Conservation (phyloP, 129 eudicot genomes). For the Escallonia herrerae region DNA sequence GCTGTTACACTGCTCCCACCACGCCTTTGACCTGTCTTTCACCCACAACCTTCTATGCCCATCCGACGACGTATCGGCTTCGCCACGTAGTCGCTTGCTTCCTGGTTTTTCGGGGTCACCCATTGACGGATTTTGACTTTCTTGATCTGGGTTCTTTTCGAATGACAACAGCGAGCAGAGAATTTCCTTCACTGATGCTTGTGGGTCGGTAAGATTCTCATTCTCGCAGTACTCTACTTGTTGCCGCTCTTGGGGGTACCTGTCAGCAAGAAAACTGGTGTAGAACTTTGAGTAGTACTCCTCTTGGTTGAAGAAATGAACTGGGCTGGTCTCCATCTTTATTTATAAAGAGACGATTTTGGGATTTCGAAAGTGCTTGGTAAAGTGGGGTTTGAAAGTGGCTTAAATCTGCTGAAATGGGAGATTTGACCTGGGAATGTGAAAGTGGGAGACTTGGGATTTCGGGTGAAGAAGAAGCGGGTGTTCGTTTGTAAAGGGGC, state of each 20-base stretch:
- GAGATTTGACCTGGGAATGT: background rate
- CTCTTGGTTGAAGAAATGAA: conserved; percentile 40
- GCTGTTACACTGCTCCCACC: conserved; percentile 70
- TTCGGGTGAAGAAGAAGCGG: too few relatives aligned
- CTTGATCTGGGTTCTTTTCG: too few relatives aligned
- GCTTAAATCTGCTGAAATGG: too few relatives aligned
- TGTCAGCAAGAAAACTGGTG: conserved; percentile 37
- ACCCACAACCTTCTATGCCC: conserved; percentile 53
- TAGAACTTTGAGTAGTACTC: conserved; percentile 29
- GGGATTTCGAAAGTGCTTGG: too few relatives aligned
- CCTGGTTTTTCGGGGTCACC: background rate
- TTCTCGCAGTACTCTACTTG: conserved; percentile 19
- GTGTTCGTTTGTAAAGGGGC: too few relatives aligned
- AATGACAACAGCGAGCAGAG: background rate
- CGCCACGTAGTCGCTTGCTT: background rate
- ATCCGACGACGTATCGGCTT: background rate
- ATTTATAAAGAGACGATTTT: background rate
- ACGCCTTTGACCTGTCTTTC: conserved; percentile 66
- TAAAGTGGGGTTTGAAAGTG: too few relatives aligned
- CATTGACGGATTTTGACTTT: too few relatives aligned
- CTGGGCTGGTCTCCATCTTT: conserved; percentile 47
- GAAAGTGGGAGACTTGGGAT: too few relatives aligned
- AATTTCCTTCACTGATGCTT: background rate
- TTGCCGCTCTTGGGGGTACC: conserved; percentile 26
- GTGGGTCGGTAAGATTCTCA: too few relatives aligned